A percentile compares a stretch with the other conserved stretches of the same genome.
These are phyloP conservation scores for Phyllosticta citrichinensis DNA, from an alignment of 2,329 filamentous ascomycete species.

Conservation along the genomic window DNA sequence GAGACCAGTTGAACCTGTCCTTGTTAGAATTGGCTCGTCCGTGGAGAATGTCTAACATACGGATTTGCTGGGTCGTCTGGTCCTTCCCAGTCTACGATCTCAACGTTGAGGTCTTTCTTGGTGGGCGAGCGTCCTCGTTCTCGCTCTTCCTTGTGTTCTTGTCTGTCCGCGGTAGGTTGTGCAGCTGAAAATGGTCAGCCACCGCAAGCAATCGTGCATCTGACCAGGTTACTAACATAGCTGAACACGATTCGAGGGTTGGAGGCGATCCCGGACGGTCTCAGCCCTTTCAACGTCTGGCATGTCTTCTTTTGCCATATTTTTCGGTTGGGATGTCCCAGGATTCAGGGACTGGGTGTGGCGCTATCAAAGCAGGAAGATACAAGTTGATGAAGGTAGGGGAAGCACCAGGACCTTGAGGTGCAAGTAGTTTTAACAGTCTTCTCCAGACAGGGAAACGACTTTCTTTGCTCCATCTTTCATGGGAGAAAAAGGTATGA, in stretches of 20 bases:
- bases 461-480: background rate
- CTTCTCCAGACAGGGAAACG: background rate
- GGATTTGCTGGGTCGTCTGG: constrained; percentile 3
- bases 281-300: background rate
- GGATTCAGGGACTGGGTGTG: background rate
- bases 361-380: background rate
- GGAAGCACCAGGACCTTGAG: background rate
- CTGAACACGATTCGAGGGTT: background rate
- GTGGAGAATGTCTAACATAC: constrained; percentile 10
- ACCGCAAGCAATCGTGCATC: background rate
- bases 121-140: background rate
- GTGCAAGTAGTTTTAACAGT: background rate
- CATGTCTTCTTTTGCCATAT: background rate
- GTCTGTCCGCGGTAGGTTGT: background rate
- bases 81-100: constrained; percentile 4
- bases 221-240: background rate
- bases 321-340: background rate
- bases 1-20: constrained; percentile 28
- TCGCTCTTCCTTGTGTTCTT: background rate
- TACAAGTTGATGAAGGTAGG: background rate
- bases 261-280: background rate
- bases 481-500: background rate
- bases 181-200: background rate
- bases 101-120: background rate
- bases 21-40: background rate